phyloP scores from a whole-genome alignment of 495 filamentous ascomycete species.

The Amorphotheca resinae region DNA sequence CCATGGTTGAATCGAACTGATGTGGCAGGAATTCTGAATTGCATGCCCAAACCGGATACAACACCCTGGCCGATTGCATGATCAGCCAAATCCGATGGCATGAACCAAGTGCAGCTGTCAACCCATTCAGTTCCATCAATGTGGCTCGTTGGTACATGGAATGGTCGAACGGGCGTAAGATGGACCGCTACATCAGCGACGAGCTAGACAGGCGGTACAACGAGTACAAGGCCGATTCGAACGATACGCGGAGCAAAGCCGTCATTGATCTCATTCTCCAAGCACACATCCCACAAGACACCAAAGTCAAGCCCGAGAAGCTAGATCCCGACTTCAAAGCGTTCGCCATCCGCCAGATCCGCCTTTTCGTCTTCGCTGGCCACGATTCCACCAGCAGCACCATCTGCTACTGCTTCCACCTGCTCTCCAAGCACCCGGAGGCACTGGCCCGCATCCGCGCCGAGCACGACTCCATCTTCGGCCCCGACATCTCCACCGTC shows the following conservation, averaged over 20 bases:
- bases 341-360: constrained; percentile 23
- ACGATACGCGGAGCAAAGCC: constrained; percentile 8
- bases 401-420: constrained; percentile 18
- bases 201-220: constrained; percentile 24
- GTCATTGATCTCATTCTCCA: constrained; percentile 27
- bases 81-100: constrained; percentile 14
- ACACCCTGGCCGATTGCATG: constrained; percentile 24
- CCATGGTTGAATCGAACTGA: too few species aligned
- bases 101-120: constrained; percentile 13
- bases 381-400: constrained; percentile 14
- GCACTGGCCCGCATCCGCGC: constrained; percentile 16
- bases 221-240: constrained; percentile 1
- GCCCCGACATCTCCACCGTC: constrained; percentile 12
- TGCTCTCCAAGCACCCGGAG: constrained; percentile 23
- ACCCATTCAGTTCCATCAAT: constrained; percentile 16
- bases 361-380: constrained; percentile 18
- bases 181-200: constrained; percentile 23
- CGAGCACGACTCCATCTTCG: constrained; percentile 28
- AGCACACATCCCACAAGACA: constrained; percentile 12
- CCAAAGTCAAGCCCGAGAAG: neutral
- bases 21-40: constrained; percentile 15
- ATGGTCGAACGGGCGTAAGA: constrained; percentile 23
- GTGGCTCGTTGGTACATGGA: constrained; percentile 6
- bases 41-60: constrained; percentile 21
- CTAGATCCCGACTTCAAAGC: constrained; percentile 19